Base-by-base conservation (phyloP, 306 rosid species). In the Corylus americana region DNA sequence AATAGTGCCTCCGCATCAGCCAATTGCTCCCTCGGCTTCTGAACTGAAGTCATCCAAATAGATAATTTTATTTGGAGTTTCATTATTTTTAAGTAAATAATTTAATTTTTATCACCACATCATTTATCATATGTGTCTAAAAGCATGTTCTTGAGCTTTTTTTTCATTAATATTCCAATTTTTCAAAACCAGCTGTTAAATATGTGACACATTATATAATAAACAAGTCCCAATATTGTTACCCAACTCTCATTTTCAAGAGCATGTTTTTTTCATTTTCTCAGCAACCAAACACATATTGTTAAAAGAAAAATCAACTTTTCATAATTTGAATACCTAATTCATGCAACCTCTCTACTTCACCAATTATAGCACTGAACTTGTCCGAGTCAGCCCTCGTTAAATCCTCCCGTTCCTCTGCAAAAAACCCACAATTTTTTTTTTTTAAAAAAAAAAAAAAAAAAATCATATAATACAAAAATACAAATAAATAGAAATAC, bases 1-100 rank as follows among this genome's bases (percentile, higher is more conserved):
- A 92, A 79, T 58, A 92, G 74, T 0, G 97, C 97, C 79, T 92
- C 97, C 0, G 97, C 97, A 76, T 94, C 98, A 5, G 97, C 94
- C 54, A 91, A 93, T 75, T 92, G 97, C 72, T 92, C 97, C 58
- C 97, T 84, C 0, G 98, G 97, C 83, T 87, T 91, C 86, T 85
- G 86, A 49, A 94, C 97, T 93, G 88, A 59, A 77, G 78, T 54
- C 20, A 20, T 39, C 59, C 58, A 49, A 58, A 8, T 13, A 2
- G 18, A 3, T 12, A 13, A 54, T 17, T 20, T 14, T 29, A 31
- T 9, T 55, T 18, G 31, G 5, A n/a, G 0, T 7, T 13, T 63
- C 17, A 1, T 49, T 49, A 49, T 49, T 49, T 49, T 12, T 49
- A 49, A 11, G 13, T 49, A 49, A 11, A 12, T 12, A 49, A 49